A percentile compares a stretch with the other conserved stretches of the same genome.
These are phyloP conservation scores for Veloboletus limbatus DNA, from an alignment of 1,284 basidiomycete genomes.

Conservation along the genomic window DNA sequence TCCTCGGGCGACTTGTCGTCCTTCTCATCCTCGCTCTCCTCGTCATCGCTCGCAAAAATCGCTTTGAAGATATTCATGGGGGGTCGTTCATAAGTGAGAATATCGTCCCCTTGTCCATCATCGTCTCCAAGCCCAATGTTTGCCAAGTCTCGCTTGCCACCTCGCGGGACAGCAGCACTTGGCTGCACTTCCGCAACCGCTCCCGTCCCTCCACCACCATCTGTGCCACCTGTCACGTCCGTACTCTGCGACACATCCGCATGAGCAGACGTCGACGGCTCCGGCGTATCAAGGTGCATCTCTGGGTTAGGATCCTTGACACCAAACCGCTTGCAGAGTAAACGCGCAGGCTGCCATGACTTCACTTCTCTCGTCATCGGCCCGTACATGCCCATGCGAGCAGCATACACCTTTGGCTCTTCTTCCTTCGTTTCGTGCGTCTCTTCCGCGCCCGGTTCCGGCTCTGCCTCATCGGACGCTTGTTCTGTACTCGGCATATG, in stretches of 20 bases:
- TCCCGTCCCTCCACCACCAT: conserved; percentile 21
- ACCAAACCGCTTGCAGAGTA: conserved; percentile 94
- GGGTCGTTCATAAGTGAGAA: conserved; percentile 83
- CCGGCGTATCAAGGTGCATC: conserved; percentile 22
- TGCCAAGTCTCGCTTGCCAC: conserved; percentile 52
- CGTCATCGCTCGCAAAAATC: conserved; percentile 89
- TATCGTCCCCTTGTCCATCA: conserved; percentile 82
- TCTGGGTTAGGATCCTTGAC: conserved; percentile 78
- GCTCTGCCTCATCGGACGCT: conserved; percentile 30
- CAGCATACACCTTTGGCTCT: conserved; percentile 79
- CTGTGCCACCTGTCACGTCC: conserved; percentile 11
- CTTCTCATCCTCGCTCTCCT: conserved; percentile 69
- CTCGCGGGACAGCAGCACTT: conserved; percentile 8
- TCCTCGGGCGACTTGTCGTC: conserved; percentile 36
- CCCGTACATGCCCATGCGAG: conserved; percentile 85
- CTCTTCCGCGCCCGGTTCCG: conserved; percentile 42
- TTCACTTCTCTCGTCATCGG: conserved; percentile 73
- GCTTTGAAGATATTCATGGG: conserved; percentile 94
- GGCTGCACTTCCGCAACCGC: conserved; percentile 11
- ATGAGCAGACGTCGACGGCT: conserved; percentile 22
- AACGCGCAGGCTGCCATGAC: conserved; percentile 74
- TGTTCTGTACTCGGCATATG: conserved; percentile 56
- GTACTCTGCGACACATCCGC: conserved; percentile 11
- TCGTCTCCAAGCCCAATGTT: conserved; percentile 89
- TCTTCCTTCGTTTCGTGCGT: conserved; percentile 52